Evolutionary conservation across 768 basidiomycete genomes (phyloP).

Genomic region (Serendipita sp.): DNA sequence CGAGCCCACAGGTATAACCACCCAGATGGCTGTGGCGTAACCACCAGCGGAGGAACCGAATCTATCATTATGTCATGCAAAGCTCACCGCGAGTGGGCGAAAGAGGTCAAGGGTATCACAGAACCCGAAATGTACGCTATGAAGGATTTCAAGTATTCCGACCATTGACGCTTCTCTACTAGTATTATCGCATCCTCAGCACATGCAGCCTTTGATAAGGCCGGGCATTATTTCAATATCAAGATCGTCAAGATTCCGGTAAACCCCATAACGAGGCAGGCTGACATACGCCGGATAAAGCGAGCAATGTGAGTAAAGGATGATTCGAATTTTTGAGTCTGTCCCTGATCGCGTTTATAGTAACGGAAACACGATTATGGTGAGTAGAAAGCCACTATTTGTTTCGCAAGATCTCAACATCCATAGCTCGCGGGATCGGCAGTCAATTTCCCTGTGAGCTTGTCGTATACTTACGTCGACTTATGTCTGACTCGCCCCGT

Average conservation of each 20-base stretch:
- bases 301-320: conserved; percentile 63
- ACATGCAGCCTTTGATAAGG: conserved; percentile 94
- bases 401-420: not conserved
- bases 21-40: conserved; percentile 74
- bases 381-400: conserved; percentile 16
- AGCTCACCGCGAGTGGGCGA: conserved; percentile 87
- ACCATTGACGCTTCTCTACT: not conserved
- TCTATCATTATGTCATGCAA: conserved; percentile 93
- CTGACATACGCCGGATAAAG: conserved; percentile 56
- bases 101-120: conserved; percentile 67
- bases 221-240: conserved; percentile 70
- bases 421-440: conserved; percentile 57
- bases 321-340: not conserved
- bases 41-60: conserved; percentile 93
- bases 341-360: conserved; percentile 24
- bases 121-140: conserved; percentile 71
- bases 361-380: conserved; percentile 82
- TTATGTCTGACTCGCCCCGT: no score
- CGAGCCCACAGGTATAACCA: conserved; percentile 42
- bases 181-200: conserved; percentile 76
- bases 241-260: conserved; percentile 83
- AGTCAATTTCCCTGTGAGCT: conserved; percentile 49
- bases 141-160: not conserved
- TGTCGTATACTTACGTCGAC: no score
- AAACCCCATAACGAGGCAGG: conserved; percentile 58